Conservation (phyloP, 2,329 filamentous ascomycete genomes). For the Gremmenia infestans region DNA sequence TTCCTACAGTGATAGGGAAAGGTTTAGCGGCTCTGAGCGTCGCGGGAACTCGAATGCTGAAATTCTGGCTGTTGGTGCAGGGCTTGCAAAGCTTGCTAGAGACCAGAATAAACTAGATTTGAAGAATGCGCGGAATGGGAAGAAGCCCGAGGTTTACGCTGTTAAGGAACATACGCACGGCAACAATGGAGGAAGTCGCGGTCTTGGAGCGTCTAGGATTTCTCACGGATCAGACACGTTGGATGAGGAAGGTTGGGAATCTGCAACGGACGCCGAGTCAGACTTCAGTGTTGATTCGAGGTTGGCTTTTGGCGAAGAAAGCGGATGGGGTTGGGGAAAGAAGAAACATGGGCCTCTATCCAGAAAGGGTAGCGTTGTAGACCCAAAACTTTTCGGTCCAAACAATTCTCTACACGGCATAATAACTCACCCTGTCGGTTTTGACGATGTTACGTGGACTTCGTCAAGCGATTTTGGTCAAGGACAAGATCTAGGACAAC, state of each 20-base stretch:
- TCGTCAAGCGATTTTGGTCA: constrained; percentile 28
- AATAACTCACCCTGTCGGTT: constrained; percentile 52
- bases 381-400: constrained; percentile 54
- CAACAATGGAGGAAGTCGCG: constrained; percentile 18
- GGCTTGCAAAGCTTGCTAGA: constrained; percentile 41
- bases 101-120: constrained; percentile 33
- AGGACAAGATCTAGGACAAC: too few species aligned
- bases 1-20: constrained; percentile 5
- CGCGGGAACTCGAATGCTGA: constrained; percentile 37
- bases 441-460: constrained; percentile 37
- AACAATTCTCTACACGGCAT: constrained; percentile 55
- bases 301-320: constrained; percentile 53
- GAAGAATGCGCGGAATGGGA: constrained; percentile 29
- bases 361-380: constrained; percentile 48
- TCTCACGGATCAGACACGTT: constrained; percentile 27
- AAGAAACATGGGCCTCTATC: constrained; percentile 26
- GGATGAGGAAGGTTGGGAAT: constrained; percentile 55
- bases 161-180: constrained; percentile 7
- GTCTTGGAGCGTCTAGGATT: constrained; percentile 23
- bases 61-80: constrained; percentile 43
- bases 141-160: constrained; percentile 13
- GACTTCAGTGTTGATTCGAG: constrained; percentile 49
- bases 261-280: constrained; percentile 49
- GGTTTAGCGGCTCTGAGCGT: constrained; percentile 6
- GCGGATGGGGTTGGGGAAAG: constrained; percentile 33